phyloP scores from a whole-genome alignment of 208 protist species.

The Tritrichomonas foetus region DNA sequence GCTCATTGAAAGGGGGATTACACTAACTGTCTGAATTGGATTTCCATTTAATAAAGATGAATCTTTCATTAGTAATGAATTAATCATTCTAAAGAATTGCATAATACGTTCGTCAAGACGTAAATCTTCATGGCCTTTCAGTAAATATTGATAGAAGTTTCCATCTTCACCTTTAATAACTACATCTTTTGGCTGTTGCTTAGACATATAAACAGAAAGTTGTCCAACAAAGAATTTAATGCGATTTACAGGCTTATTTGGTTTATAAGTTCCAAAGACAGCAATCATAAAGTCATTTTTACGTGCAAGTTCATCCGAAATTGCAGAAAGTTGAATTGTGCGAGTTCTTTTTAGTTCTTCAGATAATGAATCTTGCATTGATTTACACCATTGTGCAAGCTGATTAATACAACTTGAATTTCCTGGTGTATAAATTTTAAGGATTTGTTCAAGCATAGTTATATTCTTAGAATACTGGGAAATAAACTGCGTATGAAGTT shows the following conservation, averaged over 20 bases:
- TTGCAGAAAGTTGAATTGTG: background rate
- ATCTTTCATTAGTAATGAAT: background rate
- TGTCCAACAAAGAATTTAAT: background rate
- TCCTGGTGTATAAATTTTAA: too few relatives aligned
- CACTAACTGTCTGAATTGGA: background rate
- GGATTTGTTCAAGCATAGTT: background rate
- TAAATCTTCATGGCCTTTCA: conserved; percentile 39
- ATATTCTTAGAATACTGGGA: too few relatives aligned
- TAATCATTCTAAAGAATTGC: conserved; percentile 24
- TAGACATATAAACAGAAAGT: background rate
- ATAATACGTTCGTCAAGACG: conserved; percentile 36
- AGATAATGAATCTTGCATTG: background rate
- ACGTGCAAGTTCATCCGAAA: background rate
- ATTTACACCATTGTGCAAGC: background rate
- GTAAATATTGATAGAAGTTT: conserved; percentile 39
- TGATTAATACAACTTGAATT: background rate
- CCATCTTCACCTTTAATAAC: background rate
- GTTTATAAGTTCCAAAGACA: background rate
- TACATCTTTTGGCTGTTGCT: conserved; percentile 9
- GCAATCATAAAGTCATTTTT: background rate
- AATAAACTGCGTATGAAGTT: background rate
- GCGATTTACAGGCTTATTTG: background rate
- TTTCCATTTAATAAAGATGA: background rate
- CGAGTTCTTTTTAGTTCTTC: background rate
- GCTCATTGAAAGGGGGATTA: background rate